Percentiles rank a stretch among this genome's conserved stretches.
Evolutionary conservation across 2,329 filamentous ascomycete genomes (phyloP).

Genomic region (Penicillium sp.): DNA sequence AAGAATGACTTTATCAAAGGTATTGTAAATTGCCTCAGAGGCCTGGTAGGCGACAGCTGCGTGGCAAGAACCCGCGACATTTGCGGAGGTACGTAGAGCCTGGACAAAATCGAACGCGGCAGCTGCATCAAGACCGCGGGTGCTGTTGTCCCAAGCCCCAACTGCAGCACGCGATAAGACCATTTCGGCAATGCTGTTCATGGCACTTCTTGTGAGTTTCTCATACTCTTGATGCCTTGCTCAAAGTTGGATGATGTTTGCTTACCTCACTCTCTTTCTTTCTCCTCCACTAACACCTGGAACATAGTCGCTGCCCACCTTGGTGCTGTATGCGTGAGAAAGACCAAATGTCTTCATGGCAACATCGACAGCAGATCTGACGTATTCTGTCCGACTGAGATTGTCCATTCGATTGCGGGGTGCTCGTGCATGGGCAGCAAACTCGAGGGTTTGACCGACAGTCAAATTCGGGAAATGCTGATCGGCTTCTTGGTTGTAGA

Average conservation of each 20-base stretch:
- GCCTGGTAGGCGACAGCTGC: slow-evolving; percentile 49
- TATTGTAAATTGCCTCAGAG: slow-evolving; percentile 50
- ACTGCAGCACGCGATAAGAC: slow-evolving; percentile 29
- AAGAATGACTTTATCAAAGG: slow-evolving; percentile 71
- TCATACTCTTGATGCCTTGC: no score
- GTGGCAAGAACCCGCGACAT: slow-evolving; percentile 47
- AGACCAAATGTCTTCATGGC: slow-evolving; percentile 37
- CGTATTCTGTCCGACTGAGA: slow-evolving; percentile 31
- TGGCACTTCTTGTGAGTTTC: neutral
- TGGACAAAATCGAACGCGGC: slow-evolving; percentile 58
- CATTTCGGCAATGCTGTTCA: slow-evolving; percentile 39
- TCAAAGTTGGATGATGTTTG: neutral
- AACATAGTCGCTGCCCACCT: slow-evolving; percentile 53
- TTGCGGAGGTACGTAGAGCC: slow-evolving; percentile 50
- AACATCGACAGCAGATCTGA: slow-evolving; percentile 42
- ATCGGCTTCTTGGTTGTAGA: slow-evolving; percentile 34
- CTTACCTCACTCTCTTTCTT: slow-evolving; percentile 53
- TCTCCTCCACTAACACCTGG: slow-evolving; percentile 60
- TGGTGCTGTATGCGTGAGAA: slow-evolving; percentile 48
- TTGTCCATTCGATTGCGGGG: slow-evolving; percentile 28
- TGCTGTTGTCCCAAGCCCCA: slow-evolving; percentile 46
- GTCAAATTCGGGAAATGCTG: slow-evolving; percentile 59
- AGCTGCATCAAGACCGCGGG: slow-evolving; percentile 52
- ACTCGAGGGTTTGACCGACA: slow-evolving; percentile 73
- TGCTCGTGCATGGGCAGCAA: slow-evolving; percentile 65